Base-by-base conservation (phyloP, 192 early-diverging fungal genomes). In the Rhizophagus clarus region DNA sequence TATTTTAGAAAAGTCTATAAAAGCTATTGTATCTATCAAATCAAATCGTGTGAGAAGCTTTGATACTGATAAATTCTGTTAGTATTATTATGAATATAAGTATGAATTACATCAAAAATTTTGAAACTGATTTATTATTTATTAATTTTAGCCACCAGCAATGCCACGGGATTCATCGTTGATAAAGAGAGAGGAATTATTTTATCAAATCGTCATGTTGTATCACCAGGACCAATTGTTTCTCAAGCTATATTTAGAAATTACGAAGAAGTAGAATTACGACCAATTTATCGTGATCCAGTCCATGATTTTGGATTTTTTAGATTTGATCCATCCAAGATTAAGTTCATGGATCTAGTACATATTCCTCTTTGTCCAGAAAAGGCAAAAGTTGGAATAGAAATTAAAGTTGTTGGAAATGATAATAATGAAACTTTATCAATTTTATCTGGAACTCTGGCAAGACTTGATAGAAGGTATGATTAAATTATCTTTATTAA, bases 271-370 rank as follows among this genome's bases (percentile, higher is more conserved):
- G 91, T 94, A 28, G 90, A 89, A 42, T 84, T 93, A 29, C 85
- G 86, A 31, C 90, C 92, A 4, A 88, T 95, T 34, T 95, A 94
- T 78, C 90, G 93, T 60, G 94, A 95, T 74, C 94, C 94, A 1
- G 87, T 95, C 47, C 94, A 95, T 81, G 94, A 95, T 85, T 95
- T 94, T 92, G 93, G 93, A 8, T 93, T 95, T 77, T 85, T 94
- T 77, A 85, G 89, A 83, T 95, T 93, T 68, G 91, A 95, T 76
- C 91, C 90, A 9, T 77, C 80, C 31, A 84, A 90, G 77, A 83
- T 95, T 66, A 89, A 92, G 71, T 92, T 91, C 76, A 93, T 93
- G 89, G 81, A 91, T 28, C 81, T 94, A 7, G 83, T 86, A 20
- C 88, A 90, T 73, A 94, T 95, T 69, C 83, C 85, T 29, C 85